phyloP scores from a whole-genome alignment of 495 filamentous ascomycete species.

The Penicillium atrosanguineum region DNA sequence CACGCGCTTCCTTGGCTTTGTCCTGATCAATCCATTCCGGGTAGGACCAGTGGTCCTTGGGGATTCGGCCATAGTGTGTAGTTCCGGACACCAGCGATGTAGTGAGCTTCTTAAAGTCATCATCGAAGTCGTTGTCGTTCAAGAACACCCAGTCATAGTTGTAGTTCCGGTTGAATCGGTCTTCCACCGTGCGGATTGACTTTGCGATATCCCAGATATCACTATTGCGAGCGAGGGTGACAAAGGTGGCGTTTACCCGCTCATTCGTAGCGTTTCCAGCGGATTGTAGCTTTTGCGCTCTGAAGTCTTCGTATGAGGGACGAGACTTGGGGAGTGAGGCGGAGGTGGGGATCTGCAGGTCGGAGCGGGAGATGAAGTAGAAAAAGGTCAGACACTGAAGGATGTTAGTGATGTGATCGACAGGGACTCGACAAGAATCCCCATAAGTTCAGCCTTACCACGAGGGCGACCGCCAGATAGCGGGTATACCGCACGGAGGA shows the following conservation, averaged over 20 bases:
- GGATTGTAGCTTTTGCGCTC: slow-evolving; percentile 29
- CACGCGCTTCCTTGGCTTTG: slow-evolving; percentile 72
- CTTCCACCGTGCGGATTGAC: slow-evolving; percentile 92
- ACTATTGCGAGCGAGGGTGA: slow-evolving; percentile 86
- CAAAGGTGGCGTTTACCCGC: slow-evolving; percentile 93
- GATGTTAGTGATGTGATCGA: not conserved
- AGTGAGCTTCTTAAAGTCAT: slow-evolving; percentile 88
- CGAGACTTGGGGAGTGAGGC: slow-evolving; percentile 20
- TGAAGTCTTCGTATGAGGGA: slow-evolving; percentile 27
- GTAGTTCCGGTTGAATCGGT: slow-evolving; percentile 93
- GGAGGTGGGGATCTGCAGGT: slow-evolving; percentile 43
- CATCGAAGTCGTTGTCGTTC: slow-evolving; percentile 91
- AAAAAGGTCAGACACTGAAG: slow-evolving; percentile 67
- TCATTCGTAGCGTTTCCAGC: slow-evolving; percentile 54
- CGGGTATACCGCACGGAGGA: slow-evolving; percentile 71
- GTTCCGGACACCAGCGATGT: slow-evolving; percentile 84
- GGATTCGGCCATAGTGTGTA: slow-evolving; percentile 82
- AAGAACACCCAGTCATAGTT: slow-evolving; percentile 99
- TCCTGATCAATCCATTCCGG: slow-evolving; percentile 84
- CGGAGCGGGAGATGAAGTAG: slow-evolving; percentile 77
- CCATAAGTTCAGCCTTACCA: slow-evolving; percentile 50
- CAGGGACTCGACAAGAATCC: not conserved
- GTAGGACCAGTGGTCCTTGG: slow-evolving; percentile 87
- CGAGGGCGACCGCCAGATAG: slow-evolving; percentile 83
- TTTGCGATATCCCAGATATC: slow-evolving; percentile 96